These are phyloP conservation scores for Ustilago cynodontis DNA, from an alignment of 1,284 basidiomycete species.

Conservation along the genomic window DNA sequence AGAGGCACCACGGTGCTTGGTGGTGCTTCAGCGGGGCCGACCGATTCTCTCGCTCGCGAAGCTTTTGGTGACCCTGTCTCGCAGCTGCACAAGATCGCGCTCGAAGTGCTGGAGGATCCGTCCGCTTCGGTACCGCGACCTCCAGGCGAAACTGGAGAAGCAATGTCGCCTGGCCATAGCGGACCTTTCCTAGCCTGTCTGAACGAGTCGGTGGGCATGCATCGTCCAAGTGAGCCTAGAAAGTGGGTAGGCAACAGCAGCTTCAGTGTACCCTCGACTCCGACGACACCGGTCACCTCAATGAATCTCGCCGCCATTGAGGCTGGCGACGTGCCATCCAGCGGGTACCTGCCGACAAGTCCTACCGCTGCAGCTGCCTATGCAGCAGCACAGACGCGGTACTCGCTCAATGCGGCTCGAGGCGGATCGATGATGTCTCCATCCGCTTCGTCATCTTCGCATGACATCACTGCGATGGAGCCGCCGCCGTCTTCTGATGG, in stretches of 20 bases:
- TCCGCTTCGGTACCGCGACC: constrained; percentile 34
- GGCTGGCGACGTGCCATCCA: constrained; percentile 13
- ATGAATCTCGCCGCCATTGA: constrained; percentile 52
- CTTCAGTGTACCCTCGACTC: constrained; percentile 56
- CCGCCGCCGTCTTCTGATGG: constrained; percentile 62
- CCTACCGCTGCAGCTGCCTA: constrained; percentile 51
- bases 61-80: constrained; percentile 92
- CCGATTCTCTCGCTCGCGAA: constrained; percentile 78
- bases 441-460: constrained; percentile 35
- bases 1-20: constrained; percentile 89
- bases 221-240: constrained; percentile 55
- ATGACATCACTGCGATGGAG: constrained; percentile 40
- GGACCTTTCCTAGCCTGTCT: constrained; percentile 64
- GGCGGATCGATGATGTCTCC: constrained; percentile 38
- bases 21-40: constrained; percentile 80
- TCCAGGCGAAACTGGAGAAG: constrained; percentile 36
- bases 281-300: constrained; percentile 61
- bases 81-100: constrained; percentile 80
- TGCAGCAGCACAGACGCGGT: constrained; percentile 61
- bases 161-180: constrained; percentile 52
- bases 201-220: constrained; percentile 64
- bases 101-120: constrained; percentile 61
- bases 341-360: constrained; percentile 29
- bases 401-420: constrained; percentile 35
- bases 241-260: constrained; percentile 52